Conservation (phyloP, 1,284 basidiomycete genomes). For the Schizophyllum commune region DNA sequence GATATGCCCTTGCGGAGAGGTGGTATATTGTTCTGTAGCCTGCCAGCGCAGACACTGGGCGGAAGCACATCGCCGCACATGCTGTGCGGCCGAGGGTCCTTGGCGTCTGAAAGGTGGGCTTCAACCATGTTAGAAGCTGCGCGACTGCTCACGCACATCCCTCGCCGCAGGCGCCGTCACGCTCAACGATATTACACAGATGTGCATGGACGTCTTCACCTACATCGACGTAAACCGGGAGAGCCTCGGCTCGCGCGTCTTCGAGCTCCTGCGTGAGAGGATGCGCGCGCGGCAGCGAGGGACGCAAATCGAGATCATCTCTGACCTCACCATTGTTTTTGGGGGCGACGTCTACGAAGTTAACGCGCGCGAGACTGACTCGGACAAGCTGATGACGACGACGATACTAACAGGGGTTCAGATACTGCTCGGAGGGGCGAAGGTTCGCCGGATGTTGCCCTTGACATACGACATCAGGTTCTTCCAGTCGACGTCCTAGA, state of each 20-base stretch:
- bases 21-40: background rate
- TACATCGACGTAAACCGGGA: background rate
- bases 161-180: background rate
- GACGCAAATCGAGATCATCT: background rate
- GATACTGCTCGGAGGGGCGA: background rate
- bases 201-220: background rate
- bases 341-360: background rate
- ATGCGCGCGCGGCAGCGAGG: background rate
- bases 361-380: background rate
- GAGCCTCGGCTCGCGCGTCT: background rate
- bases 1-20: background rate
- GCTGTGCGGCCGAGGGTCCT: background rate
- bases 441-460: background rate
- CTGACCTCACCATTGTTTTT: background rate
- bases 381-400: background rate
- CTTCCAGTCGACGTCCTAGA: too few species aligned
- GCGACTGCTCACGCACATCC: too few species aligned
- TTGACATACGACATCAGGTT: too few species aligned
- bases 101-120: background rate
- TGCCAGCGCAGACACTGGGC: background rate
- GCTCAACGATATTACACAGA: background rate
- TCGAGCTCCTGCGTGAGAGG: background rate
- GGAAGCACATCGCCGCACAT: background rate
- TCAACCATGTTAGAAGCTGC: background rate
- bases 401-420: background rate